Percentiles rank a stretch among this genome's conserved stretches.
phyloP scores from a whole-genome alignment of 2,329 filamentous ascomycete genomes.

The Curvularia sp. region DNA sequence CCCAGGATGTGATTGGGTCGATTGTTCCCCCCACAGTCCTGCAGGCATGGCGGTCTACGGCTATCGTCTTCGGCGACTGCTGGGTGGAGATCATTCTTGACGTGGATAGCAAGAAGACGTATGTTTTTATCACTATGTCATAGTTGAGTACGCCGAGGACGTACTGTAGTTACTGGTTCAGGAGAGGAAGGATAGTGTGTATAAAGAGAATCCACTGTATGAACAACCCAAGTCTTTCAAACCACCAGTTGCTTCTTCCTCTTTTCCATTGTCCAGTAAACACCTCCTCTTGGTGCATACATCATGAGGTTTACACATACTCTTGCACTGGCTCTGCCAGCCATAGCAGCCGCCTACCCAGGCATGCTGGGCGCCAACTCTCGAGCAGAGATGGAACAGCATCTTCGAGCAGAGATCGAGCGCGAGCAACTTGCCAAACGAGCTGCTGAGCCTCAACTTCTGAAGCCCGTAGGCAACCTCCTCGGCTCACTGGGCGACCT shows the following conservation, averaged over 20 bases:
- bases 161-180: neutral
- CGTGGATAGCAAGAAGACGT: neutral
- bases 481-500: slow-evolving; percentile 18
- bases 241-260: slow-evolving; percentile 1
- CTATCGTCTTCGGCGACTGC: neutral
- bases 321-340: slow-evolving; percentile 21
- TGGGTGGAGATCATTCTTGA: slow-evolving; percentile 9
- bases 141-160: neutral
- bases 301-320: slow-evolving; percentile 25
- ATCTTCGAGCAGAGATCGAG: slow-evolving; percentile 19
- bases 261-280: neutral
- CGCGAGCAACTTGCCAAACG: slow-evolving; percentile 16
- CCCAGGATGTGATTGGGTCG: slow-evolving; percentile 1
- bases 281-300: neutral
- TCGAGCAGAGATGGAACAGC: slow-evolving; percentile 21
- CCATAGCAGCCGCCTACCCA: slow-evolving; percentile 24
- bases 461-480: slow-evolving; percentile 15
- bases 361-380: slow-evolving; percentile 26
- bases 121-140: neutral
- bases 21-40: neutral
- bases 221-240: neutral
- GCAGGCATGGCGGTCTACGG: neutral
- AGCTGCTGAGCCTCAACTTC: slow-evolving; percentile 17
- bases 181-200: neutral
- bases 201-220: slow-evolving; percentile 3